A percentile compares a stretch with the other conserved stretches of the same genome.
These are phyloP conservation scores for Colletotrichum scovillei DNA, from an alignment of 2,329 filamentous ascomycete genomes.

Conservation along the genomic window DNA sequence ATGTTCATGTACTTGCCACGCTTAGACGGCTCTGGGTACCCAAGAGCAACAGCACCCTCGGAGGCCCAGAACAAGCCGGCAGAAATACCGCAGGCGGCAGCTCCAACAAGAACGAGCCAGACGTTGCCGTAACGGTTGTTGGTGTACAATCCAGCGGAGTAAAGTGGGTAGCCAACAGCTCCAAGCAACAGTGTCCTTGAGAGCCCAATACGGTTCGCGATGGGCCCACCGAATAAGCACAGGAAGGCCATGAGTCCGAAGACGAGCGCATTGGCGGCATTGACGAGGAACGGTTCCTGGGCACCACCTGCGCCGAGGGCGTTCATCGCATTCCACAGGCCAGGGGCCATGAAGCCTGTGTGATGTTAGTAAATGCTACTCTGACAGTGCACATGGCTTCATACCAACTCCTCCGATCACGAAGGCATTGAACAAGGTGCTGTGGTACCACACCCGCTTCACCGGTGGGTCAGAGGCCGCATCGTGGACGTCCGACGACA, in stretches of 20 bases:
- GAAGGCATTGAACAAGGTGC: constrained; percentile 64
- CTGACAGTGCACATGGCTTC: not conserved
- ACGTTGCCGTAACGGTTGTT: constrained; percentile 62
- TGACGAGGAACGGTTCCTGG: constrained; percentile 62
- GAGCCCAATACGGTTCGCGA: constrained; percentile 61
- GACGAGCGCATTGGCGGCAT: constrained; percentile 62
- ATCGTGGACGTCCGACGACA: constrained; percentile 7
- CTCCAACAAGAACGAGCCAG: constrained; percentile 62
- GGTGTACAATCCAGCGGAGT: constrained; percentile 58
- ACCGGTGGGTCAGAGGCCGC: not conserved
- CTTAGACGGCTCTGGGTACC: constrained; percentile 59
- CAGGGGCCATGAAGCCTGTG: constrained; percentile 55
- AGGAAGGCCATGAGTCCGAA: constrained; percentile 59
- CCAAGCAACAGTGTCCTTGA: constrained; percentile 57
- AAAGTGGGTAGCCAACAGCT: constrained; percentile 59
- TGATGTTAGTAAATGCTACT: not conserved
- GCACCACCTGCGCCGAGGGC: constrained; percentile 63
- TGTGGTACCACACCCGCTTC: constrained; percentile 56
- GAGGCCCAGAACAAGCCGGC: constrained; percentile 63
- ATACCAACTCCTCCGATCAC: constrained; percentile 62
- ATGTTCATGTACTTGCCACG: constrained; percentile 54
- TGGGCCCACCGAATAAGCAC: constrained; percentile 59
- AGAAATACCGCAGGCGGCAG: constrained; percentile 58
- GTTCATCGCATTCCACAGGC: constrained; percentile 68
- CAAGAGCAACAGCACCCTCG: constrained; percentile 61